Base-by-base conservation (phyloP, 2,329 filamentous ascomycete genomes). In the Dactylellina parvicollis region DNA sequence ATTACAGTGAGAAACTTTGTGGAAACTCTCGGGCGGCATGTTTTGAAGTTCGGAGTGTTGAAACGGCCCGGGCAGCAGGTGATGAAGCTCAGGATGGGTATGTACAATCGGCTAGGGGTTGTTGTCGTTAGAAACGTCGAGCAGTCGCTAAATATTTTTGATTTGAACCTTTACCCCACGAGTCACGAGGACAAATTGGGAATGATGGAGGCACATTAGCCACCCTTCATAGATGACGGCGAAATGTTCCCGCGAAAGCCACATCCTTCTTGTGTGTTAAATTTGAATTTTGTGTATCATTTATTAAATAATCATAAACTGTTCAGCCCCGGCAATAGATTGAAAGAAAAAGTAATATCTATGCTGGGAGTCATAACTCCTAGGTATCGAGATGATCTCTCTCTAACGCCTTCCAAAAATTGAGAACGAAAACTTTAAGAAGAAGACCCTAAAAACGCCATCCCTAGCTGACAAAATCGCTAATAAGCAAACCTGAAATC, bases 401-500 rank as follows among this genome's bases (percentile, higher is more conserved):
- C 44, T 26, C 5, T 4, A 50, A 50, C 22, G 46, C 46, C 46
- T 9, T 14, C 46, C 22, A 50, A 28, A 28, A 3, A 28, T 3
- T 28, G 20, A 50, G 9, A 22, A 28, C 3, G 12, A 32, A 50
- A 47, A 47, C 24, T 5, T 5, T 26, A 47, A 47, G 7, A 20
- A 46, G 9, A 28, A 22, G 14, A 49, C 8, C 14, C 20, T 14
- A 4, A 20, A 49, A 49, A 49, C 44, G 44, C 44, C 44, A 26
- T 26, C 5, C 4, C 18, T n/a, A n/a, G 10, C 26, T 24, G 4
- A 40, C 60, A 44, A 16, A 1, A 12, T 14, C 30, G 20, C 78
- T 72, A 83, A 69, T 82, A 81, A 12, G 80, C 80, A 61, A 84
- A 80, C 52, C 80, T 78, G 32, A 83, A 83, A 75, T 83, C 82